Percentiles rank a stretch among this genome's conserved stretches.
phyloP scores from a whole-genome alignment of 768 basidiomycete species.

The Boletus tomentosulus region DNA sequence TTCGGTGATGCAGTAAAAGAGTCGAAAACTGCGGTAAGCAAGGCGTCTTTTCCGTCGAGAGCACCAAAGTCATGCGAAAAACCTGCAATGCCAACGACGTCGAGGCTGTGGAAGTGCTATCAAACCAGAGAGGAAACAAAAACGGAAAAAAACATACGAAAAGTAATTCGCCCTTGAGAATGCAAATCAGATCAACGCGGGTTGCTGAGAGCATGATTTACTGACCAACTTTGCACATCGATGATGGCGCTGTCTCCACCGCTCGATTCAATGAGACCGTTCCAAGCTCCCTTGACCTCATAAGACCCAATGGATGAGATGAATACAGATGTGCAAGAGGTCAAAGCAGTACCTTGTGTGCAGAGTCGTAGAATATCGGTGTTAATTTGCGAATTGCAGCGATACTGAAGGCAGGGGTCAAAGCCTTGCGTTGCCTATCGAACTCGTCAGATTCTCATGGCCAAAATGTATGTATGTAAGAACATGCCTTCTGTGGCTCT shows the following conservation, averaged over 20 bases:
- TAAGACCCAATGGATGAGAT: neutral
- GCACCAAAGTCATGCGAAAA: slow-evolving; percentile 58
- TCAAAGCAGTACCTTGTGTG: slow-evolving; percentile 17
- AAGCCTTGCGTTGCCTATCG: slow-evolving; percentile 23
- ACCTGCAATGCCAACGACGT: slow-evolving; percentile 56
- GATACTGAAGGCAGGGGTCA: slow-evolving; percentile 25
- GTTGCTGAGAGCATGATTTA: neutral
- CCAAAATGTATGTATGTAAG: neutral
- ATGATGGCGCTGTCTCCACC: slow-evolving; percentile 25
- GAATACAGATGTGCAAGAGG: neutral
- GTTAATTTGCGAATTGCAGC: slow-evolving; percentile 21
- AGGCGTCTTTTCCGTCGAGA: slow-evolving; percentile 44
- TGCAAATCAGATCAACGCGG: neutral
- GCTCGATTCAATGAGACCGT: slow-evolving; percentile 22
- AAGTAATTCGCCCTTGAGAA: slow-evolving; percentile 31
- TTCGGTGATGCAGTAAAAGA: slow-evolving; percentile 23
- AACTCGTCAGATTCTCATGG: neutral
- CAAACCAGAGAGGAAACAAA: neutral
- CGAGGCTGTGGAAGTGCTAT: slow-evolving; percentile 35
- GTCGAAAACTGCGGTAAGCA: slow-evolving; percentile 40
- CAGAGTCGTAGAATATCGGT: slow-evolving; percentile 27
- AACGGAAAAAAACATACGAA: slow-evolving; percentile 20
- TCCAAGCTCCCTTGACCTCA: slow-evolving; percentile 31
- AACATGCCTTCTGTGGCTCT: slow-evolving; percentile 40
- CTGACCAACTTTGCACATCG: slow-evolving; percentile 36